Evolutionary conservation across 2,329 filamentous ascomycete species (phyloP).

Genomic region (Colletotrichum cordylinicola): DNA sequence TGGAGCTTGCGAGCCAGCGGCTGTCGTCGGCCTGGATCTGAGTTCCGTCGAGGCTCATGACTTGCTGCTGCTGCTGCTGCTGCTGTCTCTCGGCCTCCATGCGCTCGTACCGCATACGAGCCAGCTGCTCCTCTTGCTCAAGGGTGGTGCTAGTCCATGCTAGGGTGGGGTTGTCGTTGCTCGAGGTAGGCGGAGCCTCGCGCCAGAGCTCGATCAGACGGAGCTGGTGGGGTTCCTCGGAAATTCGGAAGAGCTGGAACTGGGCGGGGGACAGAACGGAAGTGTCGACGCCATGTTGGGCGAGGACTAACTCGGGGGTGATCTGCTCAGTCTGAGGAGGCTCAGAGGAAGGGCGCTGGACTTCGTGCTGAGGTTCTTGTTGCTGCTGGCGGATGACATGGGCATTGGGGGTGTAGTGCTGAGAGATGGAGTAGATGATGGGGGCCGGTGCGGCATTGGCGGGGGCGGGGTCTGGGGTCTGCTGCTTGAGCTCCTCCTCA

Average conservation of each 20-base stretch:
- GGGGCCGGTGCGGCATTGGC: slow-evolving; percentile 39
- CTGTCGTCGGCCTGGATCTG: slow-evolving; percentile 58
- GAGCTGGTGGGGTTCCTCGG: slow-evolving; percentile 73
- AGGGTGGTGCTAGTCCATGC: slow-evolving; percentile 59
- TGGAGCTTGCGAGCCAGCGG: slow-evolving; percentile 50
- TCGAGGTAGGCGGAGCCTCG: slow-evolving; percentile 73
- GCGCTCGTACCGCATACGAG: slow-evolving; percentile 65
- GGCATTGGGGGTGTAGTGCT: slow-evolving; percentile 84
- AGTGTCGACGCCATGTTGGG: slow-evolving; percentile 73
- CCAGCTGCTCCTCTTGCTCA: slow-evolving; percentile 65
- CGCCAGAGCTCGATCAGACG: slow-evolving; percentile 86
- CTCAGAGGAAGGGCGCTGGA: slow-evolving; percentile 55
- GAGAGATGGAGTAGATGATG: slow-evolving; percentile 76
- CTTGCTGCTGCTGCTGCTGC: slow-evolving; percentile 37
- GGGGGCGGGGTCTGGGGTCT: slow-evolving; percentile 21
- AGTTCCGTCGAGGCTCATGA: slow-evolving; percentile 61
- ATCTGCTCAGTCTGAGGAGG: slow-evolving; percentile 53
- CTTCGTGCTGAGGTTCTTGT: slow-evolving; percentile 33
- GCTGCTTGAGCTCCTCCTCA: slow-evolving; percentile 36
- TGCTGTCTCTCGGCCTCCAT: slow-evolving; percentile 37
- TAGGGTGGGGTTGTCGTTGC: slow-evolving; percentile 56
- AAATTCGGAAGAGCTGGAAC: slow-evolving; percentile 78
- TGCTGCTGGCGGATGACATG: slow-evolving; percentile 60
- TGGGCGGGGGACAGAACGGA: slow-evolving; percentile 74
- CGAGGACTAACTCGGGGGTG: slow-evolving; percentile 63